Conservation (phyloP, 2,329 filamentous ascomycete species). For the Periconia sp. region DNA sequence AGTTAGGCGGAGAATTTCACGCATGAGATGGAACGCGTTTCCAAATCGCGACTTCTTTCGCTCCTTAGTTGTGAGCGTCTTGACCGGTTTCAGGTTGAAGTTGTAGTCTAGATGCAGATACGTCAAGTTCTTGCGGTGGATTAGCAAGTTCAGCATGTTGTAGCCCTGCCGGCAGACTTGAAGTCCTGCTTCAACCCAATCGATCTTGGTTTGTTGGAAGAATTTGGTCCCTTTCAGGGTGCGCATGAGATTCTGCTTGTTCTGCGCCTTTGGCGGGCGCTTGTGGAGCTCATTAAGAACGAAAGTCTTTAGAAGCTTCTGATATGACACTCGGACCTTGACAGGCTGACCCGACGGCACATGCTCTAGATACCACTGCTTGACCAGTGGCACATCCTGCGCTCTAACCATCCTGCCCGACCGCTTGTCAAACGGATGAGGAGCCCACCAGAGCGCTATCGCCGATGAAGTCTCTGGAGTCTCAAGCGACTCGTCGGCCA, state of each 20-base stretch:
- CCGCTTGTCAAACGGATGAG: conserved; percentile 91
- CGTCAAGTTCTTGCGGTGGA: conserved; percentile 97
- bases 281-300: conserved; percentile 97
- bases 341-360: conserved; percentile 89
- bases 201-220: conserved; percentile 98
- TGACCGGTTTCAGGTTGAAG: conserved; percentile 98
- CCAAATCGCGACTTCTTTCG: conserved; percentile 99
- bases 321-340: conserved; percentile 97
- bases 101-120: conserved; percentile 99
- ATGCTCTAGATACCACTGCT: conserved; percentile 98
- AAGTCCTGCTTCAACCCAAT: conserved; percentile 98
- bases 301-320: conserved; percentile 94
- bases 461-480: conserved; percentile 89
- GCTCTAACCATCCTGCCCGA: conserved; percentile 96
- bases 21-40: conserved; percentile 99
- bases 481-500: conserved; percentile 86
- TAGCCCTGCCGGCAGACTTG: conserved; percentile 98
- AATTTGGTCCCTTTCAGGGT: conserved; percentile 97
- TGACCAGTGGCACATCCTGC: conserved; percentile 94
- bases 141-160: conserved; percentile 98
- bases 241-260: conserved; percentile 88
- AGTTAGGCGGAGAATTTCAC: conserved; percentile 92
- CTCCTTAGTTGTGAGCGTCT: conserved; percentile 97
- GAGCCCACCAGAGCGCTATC: conserved; percentile 97
- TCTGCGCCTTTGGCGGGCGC: conserved; percentile 92